Evolutionary conservation across 169 alveolate species (phyloP).

Genomic region (Amoebophrya sp.): DNA sequence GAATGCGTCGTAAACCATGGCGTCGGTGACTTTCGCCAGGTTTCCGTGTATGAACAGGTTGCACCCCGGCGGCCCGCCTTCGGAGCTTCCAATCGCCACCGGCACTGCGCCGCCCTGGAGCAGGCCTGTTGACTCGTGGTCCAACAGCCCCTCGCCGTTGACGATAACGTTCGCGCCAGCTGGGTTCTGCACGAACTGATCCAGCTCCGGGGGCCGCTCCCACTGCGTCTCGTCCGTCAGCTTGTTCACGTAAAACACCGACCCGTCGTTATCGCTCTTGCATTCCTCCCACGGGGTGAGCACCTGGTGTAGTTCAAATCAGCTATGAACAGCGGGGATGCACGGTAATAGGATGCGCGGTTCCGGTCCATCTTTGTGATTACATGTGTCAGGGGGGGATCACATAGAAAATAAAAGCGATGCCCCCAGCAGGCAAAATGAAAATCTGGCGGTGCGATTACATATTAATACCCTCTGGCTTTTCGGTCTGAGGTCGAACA

Average conservation of each 20-base stretch:
- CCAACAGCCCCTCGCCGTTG: not conserved
- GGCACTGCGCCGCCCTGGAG: not conserved
- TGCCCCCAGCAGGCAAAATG: no score
- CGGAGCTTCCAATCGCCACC: not conserved
- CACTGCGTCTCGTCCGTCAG: not conserved
- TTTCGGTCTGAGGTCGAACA: not conserved
- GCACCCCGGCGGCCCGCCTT: not conserved
- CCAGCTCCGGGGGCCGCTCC: not conserved
- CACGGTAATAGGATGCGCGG: no score
- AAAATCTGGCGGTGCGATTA: no score
- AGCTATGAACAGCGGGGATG: no score
- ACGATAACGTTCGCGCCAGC: not conserved
- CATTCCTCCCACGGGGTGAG: not conserved
- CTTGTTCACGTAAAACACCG: not conserved
- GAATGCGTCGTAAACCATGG: not conserved
- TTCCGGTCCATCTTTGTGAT: no score
- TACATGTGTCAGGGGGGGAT: no score
- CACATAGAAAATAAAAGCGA: no score
- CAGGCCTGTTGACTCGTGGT: no score
- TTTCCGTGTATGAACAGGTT: not conserved
- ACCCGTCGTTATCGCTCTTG: not conserved
- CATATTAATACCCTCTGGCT: not conserved
- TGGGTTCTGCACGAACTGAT: not conserved
- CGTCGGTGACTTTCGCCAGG: not conserved
- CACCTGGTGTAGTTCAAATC: not conserved